phyloP scores from a whole-genome alignment of 768 basidiomycete genomes.

The Pleurotus giganteus region DNA sequence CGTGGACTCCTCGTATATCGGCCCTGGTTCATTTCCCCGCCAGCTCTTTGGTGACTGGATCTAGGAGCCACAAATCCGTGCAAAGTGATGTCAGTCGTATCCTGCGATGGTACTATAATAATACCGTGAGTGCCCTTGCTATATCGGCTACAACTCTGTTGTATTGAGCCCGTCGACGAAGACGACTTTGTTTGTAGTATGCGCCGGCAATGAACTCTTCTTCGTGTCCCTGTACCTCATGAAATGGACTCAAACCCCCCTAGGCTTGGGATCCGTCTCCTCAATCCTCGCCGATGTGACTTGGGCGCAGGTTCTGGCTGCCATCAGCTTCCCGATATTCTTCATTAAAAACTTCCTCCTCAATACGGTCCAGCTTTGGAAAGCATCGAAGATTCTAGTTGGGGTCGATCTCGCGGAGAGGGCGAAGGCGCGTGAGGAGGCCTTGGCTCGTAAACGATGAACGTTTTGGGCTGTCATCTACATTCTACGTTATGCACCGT shows the following conservation, averaged over 20 bases:
- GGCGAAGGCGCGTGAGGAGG: constrained; percentile 55
- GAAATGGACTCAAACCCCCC: constrained; percentile 76
- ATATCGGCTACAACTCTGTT: neutral
- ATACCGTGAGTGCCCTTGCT: constrained; percentile 58
- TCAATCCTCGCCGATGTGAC: constrained; percentile 43
- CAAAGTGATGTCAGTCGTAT: constrained; percentile 91
- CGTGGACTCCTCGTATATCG: neutral
- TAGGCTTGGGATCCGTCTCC: constrained; percentile 40
- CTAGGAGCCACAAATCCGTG: constrained; percentile 89
- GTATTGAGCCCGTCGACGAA: constrained; percentile 27
- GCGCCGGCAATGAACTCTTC: constrained; percentile 94
- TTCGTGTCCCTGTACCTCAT: constrained; percentile 94
- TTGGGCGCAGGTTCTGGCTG: constrained; percentile 74
- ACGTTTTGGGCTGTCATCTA: neutral
- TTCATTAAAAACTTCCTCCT: constrained; percentile 79
- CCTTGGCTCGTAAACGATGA: constrained; percentile 9
- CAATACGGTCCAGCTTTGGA: constrained; percentile 97
- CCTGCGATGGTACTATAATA: constrained; percentile 91
- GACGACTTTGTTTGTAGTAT: constrained; percentile 88
- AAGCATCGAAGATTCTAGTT: constrained; percentile 92
- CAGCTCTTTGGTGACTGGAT: constrained; percentile 94
- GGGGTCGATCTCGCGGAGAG: constrained; percentile 91
- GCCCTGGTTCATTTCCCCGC: constrained; percentile 11
- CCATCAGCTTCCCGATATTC: constrained; percentile 64
- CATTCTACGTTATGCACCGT: neutral